Evolutionary conservation across 805 yeast species (phyloP).

Genomic region (Candida bentonensis): DNA sequence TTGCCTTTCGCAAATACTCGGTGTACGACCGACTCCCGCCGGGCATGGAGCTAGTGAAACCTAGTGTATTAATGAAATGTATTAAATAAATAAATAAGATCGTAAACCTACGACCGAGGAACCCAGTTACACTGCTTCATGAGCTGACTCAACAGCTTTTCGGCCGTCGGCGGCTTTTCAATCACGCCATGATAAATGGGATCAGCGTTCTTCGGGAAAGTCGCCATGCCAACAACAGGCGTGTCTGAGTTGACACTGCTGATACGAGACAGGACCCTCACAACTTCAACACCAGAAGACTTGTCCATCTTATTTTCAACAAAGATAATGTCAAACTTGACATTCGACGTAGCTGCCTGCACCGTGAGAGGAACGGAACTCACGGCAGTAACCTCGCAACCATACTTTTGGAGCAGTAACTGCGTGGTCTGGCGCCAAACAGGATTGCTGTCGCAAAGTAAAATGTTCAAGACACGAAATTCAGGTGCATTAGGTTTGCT

Average conservation of each 20-base stretch:
- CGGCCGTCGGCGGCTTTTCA: neutral
- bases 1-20: too few species aligned
- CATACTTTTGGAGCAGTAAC: conserved; percentile 48
- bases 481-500: conserved; percentile 4
- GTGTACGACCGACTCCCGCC: too few species aligned
- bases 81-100: too few species aligned
- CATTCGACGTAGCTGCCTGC: conserved; percentile 67
- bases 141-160: neutral
- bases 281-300: conserved; percentile 61
- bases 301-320: conserved; percentile 59
- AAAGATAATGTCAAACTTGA: conserved; percentile 71
- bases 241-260: conserved; percentile 64
- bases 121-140: conserved; percentile 1
- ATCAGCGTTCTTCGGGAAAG: conserved; percentile 29
- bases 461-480: conserved; percentile 38
- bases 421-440: conserved; percentile 57
- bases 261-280: conserved; percentile 61
- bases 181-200: neutral
- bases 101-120: too few species aligned
- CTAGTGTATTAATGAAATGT: too few species aligned
- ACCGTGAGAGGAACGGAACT: conserved; percentile 72
- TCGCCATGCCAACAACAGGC: conserved; percentile 64
- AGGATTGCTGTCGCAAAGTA: conserved; percentile 80
- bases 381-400: conserved; percentile 70
- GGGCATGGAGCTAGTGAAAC: too few species aligned